phyloP scores from a whole-genome alignment of 2,329 filamentous ascomycete genomes.

The Emergomyces orientalis region DNA sequence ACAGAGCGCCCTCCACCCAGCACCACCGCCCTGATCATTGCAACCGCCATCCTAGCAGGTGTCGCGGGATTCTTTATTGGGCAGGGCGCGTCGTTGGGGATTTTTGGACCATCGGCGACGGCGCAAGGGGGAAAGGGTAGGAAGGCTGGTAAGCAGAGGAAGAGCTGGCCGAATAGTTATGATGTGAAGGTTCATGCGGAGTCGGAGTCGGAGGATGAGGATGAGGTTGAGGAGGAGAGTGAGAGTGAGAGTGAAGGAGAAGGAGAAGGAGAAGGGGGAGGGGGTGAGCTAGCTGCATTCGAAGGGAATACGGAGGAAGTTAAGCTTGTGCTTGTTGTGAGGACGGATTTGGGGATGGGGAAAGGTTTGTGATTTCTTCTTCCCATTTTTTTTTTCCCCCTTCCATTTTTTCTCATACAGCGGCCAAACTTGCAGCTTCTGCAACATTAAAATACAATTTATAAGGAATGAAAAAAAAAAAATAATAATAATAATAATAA shows the following conservation, averaged over 20 bases:
- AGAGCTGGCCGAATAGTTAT: slow-evolving; percentile 35
- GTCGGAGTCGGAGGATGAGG: slow-evolving; percentile 26
- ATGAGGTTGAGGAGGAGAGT: slow-evolving; percentile 23
- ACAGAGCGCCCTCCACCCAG: slow-evolving; percentile 41
- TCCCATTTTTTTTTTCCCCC: slow-evolving; percentile 1
- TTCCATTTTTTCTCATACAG: slow-evolving; percentile 4
- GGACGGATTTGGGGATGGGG: slow-evolving; percentile 93
- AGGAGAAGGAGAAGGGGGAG: slow-evolving; percentile 62
- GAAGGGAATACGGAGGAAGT: slow-evolving; percentile 64
- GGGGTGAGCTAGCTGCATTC: slow-evolving; percentile 40
- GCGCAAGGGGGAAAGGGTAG: slow-evolving; percentile 12
- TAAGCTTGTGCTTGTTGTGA: slow-evolving; percentile 84
- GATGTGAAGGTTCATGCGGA: slow-evolving; percentile 39
- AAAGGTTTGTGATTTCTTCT: slow-evolving; percentile 56
- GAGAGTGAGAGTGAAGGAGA: slow-evolving; percentile 47
- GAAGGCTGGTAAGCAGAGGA: slow-evolving; percentile 27
- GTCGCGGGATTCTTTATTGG: slow-evolving; percentile 67
- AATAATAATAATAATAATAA: no score
- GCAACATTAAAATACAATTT: no score
- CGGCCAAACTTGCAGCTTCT: no score
- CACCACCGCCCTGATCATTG: slow-evolving; percentile 54
- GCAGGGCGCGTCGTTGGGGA: slow-evolving; percentile 57
- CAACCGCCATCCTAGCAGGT: slow-evolving; percentile 64
- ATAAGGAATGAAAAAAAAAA: no score
- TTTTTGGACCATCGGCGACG: slow-evolving; percentile 50